Base-by-base conservation (phyloP, 768 basidiomycete genomes). In the Tylopilus subfusipes region DNA sequence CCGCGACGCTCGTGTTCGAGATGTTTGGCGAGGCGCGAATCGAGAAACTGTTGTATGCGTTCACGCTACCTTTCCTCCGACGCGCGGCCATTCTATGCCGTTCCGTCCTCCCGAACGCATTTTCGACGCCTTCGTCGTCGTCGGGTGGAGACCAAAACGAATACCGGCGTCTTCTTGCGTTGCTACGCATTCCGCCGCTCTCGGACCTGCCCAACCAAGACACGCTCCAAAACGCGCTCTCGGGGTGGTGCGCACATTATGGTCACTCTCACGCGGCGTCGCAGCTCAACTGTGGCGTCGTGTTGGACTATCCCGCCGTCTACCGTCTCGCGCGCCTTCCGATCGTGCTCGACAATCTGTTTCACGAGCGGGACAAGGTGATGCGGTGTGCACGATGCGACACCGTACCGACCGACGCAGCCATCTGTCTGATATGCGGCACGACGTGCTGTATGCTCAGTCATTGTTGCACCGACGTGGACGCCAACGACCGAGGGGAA, bases 341-440 rank as follows among this genome's bases (percentile, higher is more conserved):
- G 1, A 63, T 84, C 1, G 82, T 87, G 18, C 81, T 97, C 59
- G 96, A 98, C 65, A 84, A 84, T 48, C 69, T 98, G 22, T 90
- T 96, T 64, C 80, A 82, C n/a, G 79, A 80, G 51, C 82, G 85
- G 52, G 84, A 88, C 36, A 86, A 85, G 62, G 79, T 81, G 30
- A 75, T 93, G 73, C 80, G 78, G 33, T 99, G 97, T 68, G 71
- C 70, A 19, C 79, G 82, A 33, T 99, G 97, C 70, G 77, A 82
- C 34, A 90, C 84, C 0, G 82, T 89, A 19, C 93, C 95, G 0
- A 73, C 76, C 11, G 92, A 91, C 61, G 91, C 92, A 19, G 97
- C 94, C 0, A 84, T 99, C 2, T 99, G 97, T 68, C 69, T 98
- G 56, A 77, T 94, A 48, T 99, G 97, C 60, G 97, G 97, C 0